Evolutionary conservation across 345 rosid species (phyloP).

Genomic region (Litchi chinensis): DNA sequence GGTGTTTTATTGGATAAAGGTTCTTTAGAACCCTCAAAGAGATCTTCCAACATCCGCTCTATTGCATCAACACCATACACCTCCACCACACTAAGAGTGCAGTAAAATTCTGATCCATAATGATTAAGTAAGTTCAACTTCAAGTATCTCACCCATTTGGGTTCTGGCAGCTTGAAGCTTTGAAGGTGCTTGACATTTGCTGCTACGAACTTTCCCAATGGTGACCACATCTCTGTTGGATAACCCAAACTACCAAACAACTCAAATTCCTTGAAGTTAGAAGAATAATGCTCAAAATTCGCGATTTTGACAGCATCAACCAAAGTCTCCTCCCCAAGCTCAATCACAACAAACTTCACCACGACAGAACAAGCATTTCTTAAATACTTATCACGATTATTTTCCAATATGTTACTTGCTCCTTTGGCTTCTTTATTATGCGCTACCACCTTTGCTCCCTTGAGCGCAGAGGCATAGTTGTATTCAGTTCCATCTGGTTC

Average conservation of each 20-base stretch:
- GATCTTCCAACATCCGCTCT: slow-evolving; percentile 94
- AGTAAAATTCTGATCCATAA: slow-evolving; percentile 93
- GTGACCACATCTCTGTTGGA: slow-evolving; percentile 71
- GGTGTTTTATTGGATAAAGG: slow-evolving; percentile 35
- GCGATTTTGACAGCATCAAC: slow-evolving; percentile 89
- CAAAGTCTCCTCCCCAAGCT: slow-evolving; percentile 83
- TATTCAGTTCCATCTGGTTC: slow-evolving; percentile 89
- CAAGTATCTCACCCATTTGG: slow-evolving; percentile 93
- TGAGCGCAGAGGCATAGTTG: slow-evolving; percentile 76
- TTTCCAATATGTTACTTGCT: slow-evolving; percentile 77
- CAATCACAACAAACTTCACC: slow-evolving; percentile 78
- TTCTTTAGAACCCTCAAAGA: slow-evolving; percentile 57
- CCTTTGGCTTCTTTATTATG: slow-evolving; percentile 94
- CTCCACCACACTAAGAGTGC: slow-evolving; percentile 82
- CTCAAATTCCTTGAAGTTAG: slow-evolving; percentile 78
- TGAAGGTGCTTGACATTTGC: slow-evolving; percentile 79
- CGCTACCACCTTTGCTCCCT: slow-evolving; percentile 86
- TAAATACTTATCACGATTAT: slow-evolving; percentile 80
- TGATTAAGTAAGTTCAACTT: slow-evolving; percentile 72
- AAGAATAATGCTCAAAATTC: slow-evolving; percentile 87
- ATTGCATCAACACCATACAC: slow-evolving; percentile 92
- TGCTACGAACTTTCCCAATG: slow-evolving; percentile 64
- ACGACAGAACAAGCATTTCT: slow-evolving; percentile 83
- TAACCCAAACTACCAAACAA: slow-evolving; percentile 77
- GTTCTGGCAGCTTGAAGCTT: slow-evolving; percentile 70